phyloP scores from a whole-genome alignment of 192 early-diverging fungal species.

The Globomyces pollinis-pini region DNA sequence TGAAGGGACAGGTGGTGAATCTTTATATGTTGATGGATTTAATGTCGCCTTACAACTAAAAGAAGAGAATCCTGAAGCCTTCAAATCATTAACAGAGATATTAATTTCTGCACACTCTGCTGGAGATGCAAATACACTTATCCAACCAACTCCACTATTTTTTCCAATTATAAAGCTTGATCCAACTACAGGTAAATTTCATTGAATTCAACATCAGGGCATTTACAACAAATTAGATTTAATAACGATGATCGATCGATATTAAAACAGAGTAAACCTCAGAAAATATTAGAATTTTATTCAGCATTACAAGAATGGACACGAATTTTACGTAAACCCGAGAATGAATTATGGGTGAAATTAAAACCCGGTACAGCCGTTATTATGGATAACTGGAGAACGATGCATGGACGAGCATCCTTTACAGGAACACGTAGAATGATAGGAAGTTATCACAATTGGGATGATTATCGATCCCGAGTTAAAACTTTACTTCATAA shows the following conservation, averaged over 20 bases:
- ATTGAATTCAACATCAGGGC: neutral
- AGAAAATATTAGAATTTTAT: constrained; percentile 48
- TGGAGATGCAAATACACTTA: constrained; percentile 58
- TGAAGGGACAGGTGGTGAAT: constrained; percentile 62
- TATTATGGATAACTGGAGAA: constrained; percentile 80
- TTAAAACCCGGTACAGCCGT: constrained; percentile 61
- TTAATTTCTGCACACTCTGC: constrained; percentile 63
- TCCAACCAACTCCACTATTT: constrained; percentile 50
- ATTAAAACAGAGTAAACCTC: constrained; percentile 34
- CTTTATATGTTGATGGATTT: constrained; percentile 75
- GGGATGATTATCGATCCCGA: constrained; percentile 66
- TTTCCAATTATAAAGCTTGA: constrained; percentile 63
- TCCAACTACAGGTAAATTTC: constrained; percentile 22
- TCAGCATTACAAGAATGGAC: constrained; percentile 64
- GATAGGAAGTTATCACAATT: constrained; percentile 62
- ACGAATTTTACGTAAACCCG: constrained; percentile 36
- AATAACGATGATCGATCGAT: constrained; percentile 78
- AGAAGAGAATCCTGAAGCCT: constrained; percentile 43
- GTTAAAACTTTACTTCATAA: constrained; percentile 25
- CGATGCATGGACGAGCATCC: constrained; percentile 64
- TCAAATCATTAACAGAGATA: constrained; percentile 51
- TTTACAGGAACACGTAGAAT: constrained; percentile 68
- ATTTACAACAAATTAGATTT: constrained; percentile 65
- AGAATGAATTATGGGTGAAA: constrained; percentile 59
- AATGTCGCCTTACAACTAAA: constrained; percentile 57